phyloP scores from a whole-genome alignment of 345 rosid species.

The Murraya koenigii region DNA sequence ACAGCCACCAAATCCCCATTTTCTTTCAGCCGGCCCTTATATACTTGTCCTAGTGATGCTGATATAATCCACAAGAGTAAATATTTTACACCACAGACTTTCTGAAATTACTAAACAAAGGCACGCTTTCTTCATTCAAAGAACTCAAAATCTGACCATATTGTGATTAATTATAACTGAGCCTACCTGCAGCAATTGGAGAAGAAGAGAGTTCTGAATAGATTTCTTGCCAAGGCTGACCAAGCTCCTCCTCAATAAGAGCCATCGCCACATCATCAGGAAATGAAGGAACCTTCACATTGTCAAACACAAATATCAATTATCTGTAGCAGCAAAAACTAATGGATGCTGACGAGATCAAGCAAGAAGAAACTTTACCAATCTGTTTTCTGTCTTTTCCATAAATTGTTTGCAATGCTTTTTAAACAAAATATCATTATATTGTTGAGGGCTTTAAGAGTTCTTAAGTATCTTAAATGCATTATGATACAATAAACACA shows the following conservation, averaged over 20 bases:
- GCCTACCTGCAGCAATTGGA: constrained; percentile 92
- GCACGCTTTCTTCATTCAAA: not conserved
- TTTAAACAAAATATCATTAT: not conserved
- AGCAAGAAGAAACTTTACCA: not conserved
- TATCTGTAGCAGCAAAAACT: not conserved
- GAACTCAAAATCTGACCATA: constrained; percentile 4
- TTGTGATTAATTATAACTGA: not conserved
- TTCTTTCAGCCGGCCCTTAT: constrained; percentile 85
- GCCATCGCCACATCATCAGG: constrained; percentile 99
- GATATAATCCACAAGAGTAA: constrained; percentile 29
- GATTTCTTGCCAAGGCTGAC: constrained; percentile 77
- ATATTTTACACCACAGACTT: not conserved
- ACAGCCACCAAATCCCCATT: constrained; percentile 94
- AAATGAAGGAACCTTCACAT: constrained; percentile 90
- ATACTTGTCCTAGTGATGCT: constrained; percentile 98
- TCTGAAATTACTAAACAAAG: constrained; percentile 3
- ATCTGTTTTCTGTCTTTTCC: not conserved
- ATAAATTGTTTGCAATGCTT: not conserved
- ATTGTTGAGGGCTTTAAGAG: not conserved
- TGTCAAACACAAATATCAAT: constrained; percentile 32
- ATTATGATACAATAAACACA: not conserved
- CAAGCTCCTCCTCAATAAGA: constrained; percentile 90
- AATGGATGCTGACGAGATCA: not conserved
- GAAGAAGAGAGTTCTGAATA: constrained; percentile 94
- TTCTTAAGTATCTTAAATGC: not conserved